Evolutionary conservation across 164 flowering plant genomes (phyloP), one percentile per base, ranked within the genome.

Genomic region (Buxus sempervirens): DNA sequence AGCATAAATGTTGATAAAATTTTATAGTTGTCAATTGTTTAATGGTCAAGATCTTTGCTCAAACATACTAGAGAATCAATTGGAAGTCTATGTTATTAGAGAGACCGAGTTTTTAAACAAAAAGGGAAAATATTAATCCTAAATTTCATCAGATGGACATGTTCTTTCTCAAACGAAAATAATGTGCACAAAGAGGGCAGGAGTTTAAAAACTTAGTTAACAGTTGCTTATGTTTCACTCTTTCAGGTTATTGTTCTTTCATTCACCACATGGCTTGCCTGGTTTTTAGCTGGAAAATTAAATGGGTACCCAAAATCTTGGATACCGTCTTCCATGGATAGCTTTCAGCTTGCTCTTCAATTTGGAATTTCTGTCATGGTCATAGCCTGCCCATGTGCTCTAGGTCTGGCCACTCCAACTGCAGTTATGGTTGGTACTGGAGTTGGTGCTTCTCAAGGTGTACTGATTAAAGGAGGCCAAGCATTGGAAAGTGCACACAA

Each of bases 341-440:
- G 88, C 71, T 88, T 88, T 66, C 77, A 86, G 80, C 86, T 88
- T 25, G 93, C 93, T 45, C 86, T 88, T 21, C 85, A 86, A 67
- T 88, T 88, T 74, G 92, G 90, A 20, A 89, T 89, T 15, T 86
- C 92, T 42, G 92, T 89, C 21, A 82, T 88, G 88, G 96, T 89
- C 64, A 88, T 91, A 67, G 97, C 98, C 36, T 94, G 97, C 73
- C 97, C 98, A 4, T 94, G 98, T 81, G 97, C 98, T 61, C 86
- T 94, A 5, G 98, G 97, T 38, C 79, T 94, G 59, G 97, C 96
- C n/a, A 94, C 98, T 66, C 97, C 98, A 0, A 91, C 96, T 4
- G 97, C 98, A 13, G 96, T 94, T 53, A 94, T 94, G 98, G 98
- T 94, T 80, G 97, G 95, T 45, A 94, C 98, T 12, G 97, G 96